Evolutionary conservation across 2,329 filamentous ascomycete species (phyloP).

Genomic region (Cordyceps javanica): DNA sequence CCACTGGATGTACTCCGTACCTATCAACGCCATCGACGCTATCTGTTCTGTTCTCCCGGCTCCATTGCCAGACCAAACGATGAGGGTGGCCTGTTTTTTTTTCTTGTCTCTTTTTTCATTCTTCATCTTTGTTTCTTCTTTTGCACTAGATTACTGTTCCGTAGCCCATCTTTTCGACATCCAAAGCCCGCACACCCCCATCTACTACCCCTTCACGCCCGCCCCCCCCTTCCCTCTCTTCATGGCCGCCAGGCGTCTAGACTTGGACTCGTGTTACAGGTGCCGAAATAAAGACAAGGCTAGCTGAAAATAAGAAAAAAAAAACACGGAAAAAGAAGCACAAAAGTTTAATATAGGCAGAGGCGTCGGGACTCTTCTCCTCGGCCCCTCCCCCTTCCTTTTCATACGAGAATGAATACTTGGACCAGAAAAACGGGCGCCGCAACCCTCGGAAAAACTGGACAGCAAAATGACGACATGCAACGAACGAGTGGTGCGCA

Average conservation of each 20-base stretch:
- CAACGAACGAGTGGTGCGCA: slow-evolving; percentile 5
- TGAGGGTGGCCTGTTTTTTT: not conserved
- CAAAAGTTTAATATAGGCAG: not conserved
- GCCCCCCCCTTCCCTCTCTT: not conserved
- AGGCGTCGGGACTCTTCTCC: no score
- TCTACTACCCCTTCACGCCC: not conserved
- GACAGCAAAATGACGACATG: slow-evolving; percentile 9
- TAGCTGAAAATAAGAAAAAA: not conserved
- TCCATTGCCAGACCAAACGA: not conserved
- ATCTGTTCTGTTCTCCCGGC: not conserved
- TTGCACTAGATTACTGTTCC: no score
- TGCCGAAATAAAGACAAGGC: not conserved
- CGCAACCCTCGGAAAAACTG: not conserved
- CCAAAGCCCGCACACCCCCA: no score
- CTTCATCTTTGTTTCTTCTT: no score
- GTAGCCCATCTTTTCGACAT: no score
- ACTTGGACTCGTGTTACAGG: not conserved
- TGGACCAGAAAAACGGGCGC: no score
- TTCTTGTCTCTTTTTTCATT: no score
- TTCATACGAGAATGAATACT: no score
- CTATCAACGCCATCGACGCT: not conserved
- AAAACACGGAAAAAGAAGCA: not conserved
- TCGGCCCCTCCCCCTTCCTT: no score
- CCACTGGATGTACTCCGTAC: no score
- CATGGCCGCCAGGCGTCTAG: not conserved